Conservation (phyloP, 2,329 filamentous ascomycete genomes). For the Ilyonectria robusta region DNA sequence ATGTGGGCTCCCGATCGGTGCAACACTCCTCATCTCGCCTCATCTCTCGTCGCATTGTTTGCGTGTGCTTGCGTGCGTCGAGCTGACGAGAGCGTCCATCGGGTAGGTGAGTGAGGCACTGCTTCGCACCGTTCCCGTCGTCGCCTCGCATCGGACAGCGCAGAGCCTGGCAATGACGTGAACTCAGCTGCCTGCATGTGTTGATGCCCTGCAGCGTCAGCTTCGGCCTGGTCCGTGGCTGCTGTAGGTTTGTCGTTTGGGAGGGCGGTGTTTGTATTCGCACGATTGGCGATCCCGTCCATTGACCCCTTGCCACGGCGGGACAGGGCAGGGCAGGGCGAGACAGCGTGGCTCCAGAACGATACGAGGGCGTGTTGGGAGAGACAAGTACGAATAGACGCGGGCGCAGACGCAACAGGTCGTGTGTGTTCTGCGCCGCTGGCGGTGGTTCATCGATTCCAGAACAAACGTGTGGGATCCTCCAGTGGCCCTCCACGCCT, state of each 20-base stretch:
- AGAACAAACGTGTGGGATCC: constrained; percentile 2
- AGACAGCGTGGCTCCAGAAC: neutral
- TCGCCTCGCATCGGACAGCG: constrained; percentile 25
- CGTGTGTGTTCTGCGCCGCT: neutral
- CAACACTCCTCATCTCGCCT: constrained; percentile 25
- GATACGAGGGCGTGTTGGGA: neutral
- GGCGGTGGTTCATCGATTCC: neutral
- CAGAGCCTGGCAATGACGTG: constrained; percentile 28
- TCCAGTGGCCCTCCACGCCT: neutral
- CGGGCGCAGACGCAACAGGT: neutral
- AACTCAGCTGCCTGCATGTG: constrained; percentile 26
- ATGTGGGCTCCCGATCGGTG: constrained; percentile 24
- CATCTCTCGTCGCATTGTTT: constrained; percentile 18
- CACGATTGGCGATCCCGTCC: neutral
- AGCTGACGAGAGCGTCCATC: constrained; percentile 16
- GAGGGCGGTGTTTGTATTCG: neutral
- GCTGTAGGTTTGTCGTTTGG: constrained; percentile 1
- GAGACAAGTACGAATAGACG: neutral
- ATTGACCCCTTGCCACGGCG: neutral
- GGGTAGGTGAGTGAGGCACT: neutral
- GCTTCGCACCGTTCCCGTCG: neutral
- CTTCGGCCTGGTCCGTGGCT: constrained; percentile 7
- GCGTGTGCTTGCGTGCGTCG: neutral
- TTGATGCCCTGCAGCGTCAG: constrained; percentile 32
- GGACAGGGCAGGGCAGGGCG: neutral